Evolutionary conservation across 2,329 filamentous ascomycete species (phyloP), one percentile per base, ranked within the genome.

Genomic region (Penicillium sp.): DNA sequence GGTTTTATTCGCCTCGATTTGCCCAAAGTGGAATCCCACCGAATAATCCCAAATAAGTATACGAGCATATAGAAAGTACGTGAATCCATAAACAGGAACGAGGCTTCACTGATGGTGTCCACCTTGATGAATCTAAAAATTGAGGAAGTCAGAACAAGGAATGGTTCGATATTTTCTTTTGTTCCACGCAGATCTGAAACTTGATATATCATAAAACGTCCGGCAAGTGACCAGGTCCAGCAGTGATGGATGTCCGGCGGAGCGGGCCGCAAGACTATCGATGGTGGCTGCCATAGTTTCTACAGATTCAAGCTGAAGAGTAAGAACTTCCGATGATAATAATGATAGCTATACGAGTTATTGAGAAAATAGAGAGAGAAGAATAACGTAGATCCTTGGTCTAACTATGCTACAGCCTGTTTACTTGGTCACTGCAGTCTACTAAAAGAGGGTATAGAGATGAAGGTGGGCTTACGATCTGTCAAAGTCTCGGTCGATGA

Each of bases 141-240:
- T 31, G 26, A 45, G 42, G 26, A 45, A 31, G 26, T 31, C 26
- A 5, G 21, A 31, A 45, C 28, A 45, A 45, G 11, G 18, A 31
- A 45, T 18, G 42, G 26, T 45, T 45, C 42, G 11, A 14, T 33
- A 14, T 16, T 45, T 33, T 21, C 16, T 31, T 45, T 33, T n/a
- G n/a, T 14, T 31, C 8, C 14, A 19, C 42, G 21, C 8, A 26
- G 10, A 14, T 26, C 42, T n/a, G 13, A 2, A 14, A 45, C 26
- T 45, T 45, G 42, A 45, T 45, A 45, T 24, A 45, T 45, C 42
- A 45, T 2, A 45, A 28, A 45, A 45, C 42, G 24, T 24, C 14
- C 23, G 13, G 18, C 5, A 23, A 23, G 24, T 18, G 39, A 43
- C 28, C 23, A 21, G 39, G 14, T 18, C 9, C 10, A 33, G 39